These are phyloP conservation scores for Naganishia cerealis DNA, from an alignment of 1,284 basidiomycete genomes.

Conservation along the genomic window DNA sequence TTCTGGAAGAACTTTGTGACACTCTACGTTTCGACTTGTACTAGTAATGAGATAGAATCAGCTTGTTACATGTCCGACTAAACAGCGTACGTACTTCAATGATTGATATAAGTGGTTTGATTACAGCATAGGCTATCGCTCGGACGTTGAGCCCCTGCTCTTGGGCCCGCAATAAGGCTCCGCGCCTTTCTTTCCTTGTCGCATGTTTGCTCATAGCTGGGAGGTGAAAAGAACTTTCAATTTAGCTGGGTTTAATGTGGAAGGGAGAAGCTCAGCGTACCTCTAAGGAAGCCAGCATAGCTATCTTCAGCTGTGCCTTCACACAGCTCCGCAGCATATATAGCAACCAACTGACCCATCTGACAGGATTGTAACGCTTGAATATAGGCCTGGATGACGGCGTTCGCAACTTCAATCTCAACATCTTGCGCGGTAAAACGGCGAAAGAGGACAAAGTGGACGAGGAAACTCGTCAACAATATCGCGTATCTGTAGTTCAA, in stretches of 20 bases:
- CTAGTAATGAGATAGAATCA: constrained; percentile 43
- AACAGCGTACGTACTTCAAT: constrained; percentile 61
- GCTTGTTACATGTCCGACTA: constrained; percentile 10
- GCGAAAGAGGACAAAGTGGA: constrained; percentile 88
- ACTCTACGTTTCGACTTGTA: constrained; percentile 38
- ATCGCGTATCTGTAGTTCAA: constrained; percentile 36
- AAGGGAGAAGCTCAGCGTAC: constrained; percentile 42
- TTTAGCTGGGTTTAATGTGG: neutral
- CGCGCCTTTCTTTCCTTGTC: constrained; percentile 66
- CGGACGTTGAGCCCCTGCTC: constrained; percentile 81
- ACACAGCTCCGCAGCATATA: constrained; percentile 90
- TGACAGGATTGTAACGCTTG: constrained; percentile 81
- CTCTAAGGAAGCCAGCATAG: constrained; percentile 84
- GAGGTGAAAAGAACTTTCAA: neutral
- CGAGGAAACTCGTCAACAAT: constrained; percentile 76
- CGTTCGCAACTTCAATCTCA: constrained; percentile 71
- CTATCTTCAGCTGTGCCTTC: constrained; percentile 81
- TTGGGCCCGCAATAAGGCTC: constrained; percentile 72
- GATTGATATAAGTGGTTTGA: constrained; percentile 71
- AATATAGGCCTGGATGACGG: constrained; percentile 85
- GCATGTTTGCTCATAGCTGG: constrained; percentile 70
- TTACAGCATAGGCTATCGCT: constrained; percentile 76
- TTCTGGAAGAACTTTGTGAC: neutral
- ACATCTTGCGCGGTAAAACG: constrained; percentile 74
- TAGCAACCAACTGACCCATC: constrained; percentile 80